Percentiles rank a stretch among this genome's conserved stretches.
Evolutionary conservation across 2,329 filamentous ascomycete genomes (phyloP).

Genomic region (Shiraia sp.): DNA sequence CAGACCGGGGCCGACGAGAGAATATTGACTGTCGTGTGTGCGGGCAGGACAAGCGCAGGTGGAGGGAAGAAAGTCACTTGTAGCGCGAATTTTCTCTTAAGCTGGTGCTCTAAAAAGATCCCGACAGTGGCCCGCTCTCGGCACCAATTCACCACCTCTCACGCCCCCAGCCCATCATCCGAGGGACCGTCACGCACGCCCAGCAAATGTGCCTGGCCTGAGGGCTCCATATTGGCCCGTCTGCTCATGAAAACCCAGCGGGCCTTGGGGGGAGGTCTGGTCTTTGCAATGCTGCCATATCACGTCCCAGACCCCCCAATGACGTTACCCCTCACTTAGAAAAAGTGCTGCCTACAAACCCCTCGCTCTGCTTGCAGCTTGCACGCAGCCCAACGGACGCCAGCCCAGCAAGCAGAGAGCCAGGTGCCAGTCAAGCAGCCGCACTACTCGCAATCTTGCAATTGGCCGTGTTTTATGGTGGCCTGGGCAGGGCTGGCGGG

Average conservation of each 20-base stretch:
- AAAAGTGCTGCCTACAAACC: conserved; percentile 1
- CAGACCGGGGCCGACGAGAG: conserved; percentile 29
- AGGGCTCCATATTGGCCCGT: not conserved
- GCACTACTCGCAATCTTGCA: no score
- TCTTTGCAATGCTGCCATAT: not conserved
- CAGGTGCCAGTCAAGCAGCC: no score
- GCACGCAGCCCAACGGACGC: no score
- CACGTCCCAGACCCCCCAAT: conserved; percentile 13
- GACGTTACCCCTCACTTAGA: conserved; percentile 16
- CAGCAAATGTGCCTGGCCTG: not conserved
- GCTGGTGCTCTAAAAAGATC: conserved; percentile 18
- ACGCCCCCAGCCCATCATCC: conserved; percentile 9
- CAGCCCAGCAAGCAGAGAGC: no score
- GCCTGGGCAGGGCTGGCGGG: conserved; percentile 11
- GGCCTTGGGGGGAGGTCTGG: not conserved
- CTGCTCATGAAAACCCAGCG: no score
- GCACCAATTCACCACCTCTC: conserved; percentile 13
- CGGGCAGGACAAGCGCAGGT: conserved; percentile 30
- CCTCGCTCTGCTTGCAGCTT: no score
- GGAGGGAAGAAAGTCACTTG: conserved; percentile 26
- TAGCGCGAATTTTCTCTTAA: conserved; percentile 24
- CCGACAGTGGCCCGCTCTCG: conserved; percentile 17
- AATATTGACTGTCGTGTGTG: conserved; percentile 43
- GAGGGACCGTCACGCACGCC: no score
- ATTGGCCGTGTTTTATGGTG: no score